Percentiles rank a stretch among this genome's conserved stretches.
phyloP scores from a whole-genome alignment of 176 grass and related monocot species.

The Hsuehochloa calcarea region DNA sequence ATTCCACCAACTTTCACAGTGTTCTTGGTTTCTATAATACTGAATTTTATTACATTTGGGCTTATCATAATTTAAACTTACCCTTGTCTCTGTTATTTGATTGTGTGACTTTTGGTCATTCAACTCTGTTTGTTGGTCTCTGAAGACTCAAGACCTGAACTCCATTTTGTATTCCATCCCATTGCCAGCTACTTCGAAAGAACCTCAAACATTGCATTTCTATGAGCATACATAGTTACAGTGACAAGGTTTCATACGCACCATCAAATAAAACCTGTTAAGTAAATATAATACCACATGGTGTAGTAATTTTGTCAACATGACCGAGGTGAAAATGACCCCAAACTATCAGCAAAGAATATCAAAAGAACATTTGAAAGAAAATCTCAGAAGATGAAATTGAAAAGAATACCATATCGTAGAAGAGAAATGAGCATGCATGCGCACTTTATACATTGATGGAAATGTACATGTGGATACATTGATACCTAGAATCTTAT shows the following conservation, averaged over 20 bases:
- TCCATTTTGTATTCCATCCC: background rate
- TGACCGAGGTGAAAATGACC: background rate
- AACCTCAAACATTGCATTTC: background rate
- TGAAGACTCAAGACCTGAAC: background rate
- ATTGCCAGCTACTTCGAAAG: background rate
- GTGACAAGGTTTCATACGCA: background rate
- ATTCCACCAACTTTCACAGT: background rate
- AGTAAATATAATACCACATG: background rate
- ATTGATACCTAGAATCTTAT: constrained; percentile 36
- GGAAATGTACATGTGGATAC: constrained; percentile 25
- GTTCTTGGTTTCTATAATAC: background rate
- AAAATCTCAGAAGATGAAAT: background rate
- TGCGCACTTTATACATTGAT: constrained; percentile 29
- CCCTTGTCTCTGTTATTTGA: background rate
- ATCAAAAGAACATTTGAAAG: background rate
- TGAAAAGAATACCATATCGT: background rate
- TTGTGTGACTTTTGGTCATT: background rate
- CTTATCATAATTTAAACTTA: background rate
- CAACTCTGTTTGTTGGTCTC: background rate
- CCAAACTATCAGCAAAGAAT: background rate
- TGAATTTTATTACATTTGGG: background rate
- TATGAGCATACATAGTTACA: background rate
- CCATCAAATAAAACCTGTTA: background rate
- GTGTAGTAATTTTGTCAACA: background rate
- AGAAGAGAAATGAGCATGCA: background rate